Percentiles rank a stretch among this genome's conserved stretches.
Evolutionary conservation across 768 basidiomycete genomes (phyloP).

Genomic region (Boletus rufocinnamomeus): DNA sequence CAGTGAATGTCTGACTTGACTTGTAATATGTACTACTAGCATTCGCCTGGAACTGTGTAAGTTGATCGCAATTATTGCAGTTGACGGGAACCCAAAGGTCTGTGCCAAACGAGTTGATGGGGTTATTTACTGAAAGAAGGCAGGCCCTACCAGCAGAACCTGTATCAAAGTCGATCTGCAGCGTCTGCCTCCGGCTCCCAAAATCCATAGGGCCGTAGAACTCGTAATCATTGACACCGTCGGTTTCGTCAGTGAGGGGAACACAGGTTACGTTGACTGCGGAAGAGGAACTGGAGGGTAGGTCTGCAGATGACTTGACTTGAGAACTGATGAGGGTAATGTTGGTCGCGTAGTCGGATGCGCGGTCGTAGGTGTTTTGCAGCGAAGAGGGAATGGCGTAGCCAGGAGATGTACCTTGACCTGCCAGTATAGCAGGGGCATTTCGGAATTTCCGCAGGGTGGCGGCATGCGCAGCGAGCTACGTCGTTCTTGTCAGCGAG

Average conservation of each 20-base stretch:
- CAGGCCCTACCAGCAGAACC: conserved; percentile 43
- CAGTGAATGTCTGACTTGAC: conserved; percentile 34
- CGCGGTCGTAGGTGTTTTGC: conserved; percentile 16
- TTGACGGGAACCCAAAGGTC: conserved; percentile 60
- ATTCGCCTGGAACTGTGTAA: conserved; percentile 38
- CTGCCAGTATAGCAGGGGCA: conserved; percentile 18
- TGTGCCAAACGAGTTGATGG: conserved; percentile 20
- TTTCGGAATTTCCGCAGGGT: conserved; percentile 19
- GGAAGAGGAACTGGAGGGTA: neutral
- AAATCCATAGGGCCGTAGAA: conserved; percentile 49
- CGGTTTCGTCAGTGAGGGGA: conserved; percentile 43
- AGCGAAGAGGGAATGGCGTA: conserved; percentile 18
- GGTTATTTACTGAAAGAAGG: neutral
- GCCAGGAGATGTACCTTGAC: conserved; percentile 5
- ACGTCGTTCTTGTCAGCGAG: neutral
- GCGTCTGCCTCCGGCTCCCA: conserved; percentile 54
- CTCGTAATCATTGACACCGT: conserved; percentile 42
- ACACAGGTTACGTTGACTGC: neutral
- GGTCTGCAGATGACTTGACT: neutral
- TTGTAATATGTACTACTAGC: conserved; percentile 45
- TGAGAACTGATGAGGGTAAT: conserved; percentile 1
- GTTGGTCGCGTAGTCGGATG: conserved; percentile 24
- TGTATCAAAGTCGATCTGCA: conserved; percentile 67
- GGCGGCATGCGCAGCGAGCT: conserved; percentile 21
- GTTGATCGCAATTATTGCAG: conserved; percentile 42